These are phyloP conservation scores for Cucumis sativus DNA, from an alignment of 306 rosid species.

Conservation along the genomic window DNA sequence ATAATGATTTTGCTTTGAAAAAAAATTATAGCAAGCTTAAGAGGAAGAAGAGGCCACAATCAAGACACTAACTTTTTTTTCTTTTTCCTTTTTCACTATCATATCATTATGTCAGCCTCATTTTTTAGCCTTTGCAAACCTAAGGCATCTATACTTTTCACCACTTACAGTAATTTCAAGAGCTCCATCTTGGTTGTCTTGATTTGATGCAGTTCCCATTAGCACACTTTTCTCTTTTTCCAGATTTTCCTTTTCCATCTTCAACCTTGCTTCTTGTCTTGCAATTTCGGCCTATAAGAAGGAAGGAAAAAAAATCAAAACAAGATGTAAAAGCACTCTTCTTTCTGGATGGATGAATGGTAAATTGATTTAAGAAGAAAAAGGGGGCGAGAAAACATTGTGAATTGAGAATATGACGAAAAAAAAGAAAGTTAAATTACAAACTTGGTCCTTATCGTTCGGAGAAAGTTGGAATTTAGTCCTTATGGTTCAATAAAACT, in stretches of 20 bases:
- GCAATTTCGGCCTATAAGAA: constrained; percentile 66
- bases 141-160: constrained; percentile 86
- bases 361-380: not conserved
- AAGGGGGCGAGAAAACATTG: not conserved
- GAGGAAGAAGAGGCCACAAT: not conserved
- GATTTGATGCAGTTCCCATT: constrained; percentile 96
- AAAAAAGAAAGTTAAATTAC: too few relatives aligned
- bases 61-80: not conserved
- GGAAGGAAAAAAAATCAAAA: not conserved
- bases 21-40: not conserved
- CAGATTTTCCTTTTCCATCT: constrained; percentile 93
- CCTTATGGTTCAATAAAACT: too few relatives aligned
- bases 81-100: not conserved
- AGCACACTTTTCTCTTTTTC: constrained; percentile 93
- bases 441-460: too few relatives aligned
- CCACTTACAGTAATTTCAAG: constrained; percentile 98
- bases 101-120: constrained; percentile 23
- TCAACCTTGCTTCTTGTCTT: constrained; percentile 83
- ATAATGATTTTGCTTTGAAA: not conserved
- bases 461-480: too few relatives aligned
- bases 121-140: constrained; percentile 92
- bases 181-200: constrained; percentile 91
- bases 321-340: not conserved
- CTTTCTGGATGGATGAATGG: not conserved
- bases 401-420: not conserved